These are phyloP conservation scores for Pichia sp. DNA, from an alignment of 1,139 yeast species.

Conservation along the genomic window DNA sequence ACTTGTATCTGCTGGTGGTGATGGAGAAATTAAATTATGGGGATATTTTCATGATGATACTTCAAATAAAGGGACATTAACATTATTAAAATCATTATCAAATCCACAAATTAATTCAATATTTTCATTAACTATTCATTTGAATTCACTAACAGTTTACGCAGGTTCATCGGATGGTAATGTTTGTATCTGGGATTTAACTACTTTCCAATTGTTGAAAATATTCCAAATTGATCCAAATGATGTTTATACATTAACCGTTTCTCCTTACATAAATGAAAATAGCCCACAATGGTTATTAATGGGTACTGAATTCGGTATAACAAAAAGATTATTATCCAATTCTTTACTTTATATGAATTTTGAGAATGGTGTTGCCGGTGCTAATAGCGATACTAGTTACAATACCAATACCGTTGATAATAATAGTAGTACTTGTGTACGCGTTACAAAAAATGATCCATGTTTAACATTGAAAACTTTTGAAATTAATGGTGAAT, in stretches of 20 bases:
- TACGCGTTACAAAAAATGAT: constrained; percentile 15
- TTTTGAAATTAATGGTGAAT: constrained; percentile 21
- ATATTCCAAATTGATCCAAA: constrained; percentile 44
- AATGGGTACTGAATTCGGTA: constrained; percentile 51
- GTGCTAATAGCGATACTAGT: too few species aligned
- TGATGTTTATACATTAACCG: constrained; percentile 49
- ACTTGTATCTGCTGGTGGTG: constrained; percentile 78
- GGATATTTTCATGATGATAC: constrained; percentile 27
- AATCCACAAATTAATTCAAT: constrained; percentile 55
- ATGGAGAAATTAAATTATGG: constrained; percentile 83
- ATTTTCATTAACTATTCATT: constrained; percentile 48
- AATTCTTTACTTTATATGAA: constrained; percentile 34
- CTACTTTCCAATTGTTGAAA: constrained; percentile 67
- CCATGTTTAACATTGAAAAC: constrained; percentile 27
- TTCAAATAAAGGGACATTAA: constrained; percentile 14
- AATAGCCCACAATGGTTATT: constrained; percentile 31
- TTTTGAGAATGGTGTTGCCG: constrained; percentile 30
- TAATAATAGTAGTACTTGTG: constrained; percentile 1
- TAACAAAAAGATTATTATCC: constrained; percentile 47
- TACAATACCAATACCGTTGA: too few species aligned
- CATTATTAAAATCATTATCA: constrained; percentile 41
- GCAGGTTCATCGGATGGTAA: constrained; percentile 73
- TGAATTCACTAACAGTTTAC: constrained; percentile 48
- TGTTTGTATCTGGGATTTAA: constrained; percentile 77
- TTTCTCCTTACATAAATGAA: constrained; percentile 38